Evolutionary conservation across 1,284 basidiomycete genomes (phyloP), one percentile per base, ranked within the genome.

Genomic region (Nidula niveotomentosa): DNA sequence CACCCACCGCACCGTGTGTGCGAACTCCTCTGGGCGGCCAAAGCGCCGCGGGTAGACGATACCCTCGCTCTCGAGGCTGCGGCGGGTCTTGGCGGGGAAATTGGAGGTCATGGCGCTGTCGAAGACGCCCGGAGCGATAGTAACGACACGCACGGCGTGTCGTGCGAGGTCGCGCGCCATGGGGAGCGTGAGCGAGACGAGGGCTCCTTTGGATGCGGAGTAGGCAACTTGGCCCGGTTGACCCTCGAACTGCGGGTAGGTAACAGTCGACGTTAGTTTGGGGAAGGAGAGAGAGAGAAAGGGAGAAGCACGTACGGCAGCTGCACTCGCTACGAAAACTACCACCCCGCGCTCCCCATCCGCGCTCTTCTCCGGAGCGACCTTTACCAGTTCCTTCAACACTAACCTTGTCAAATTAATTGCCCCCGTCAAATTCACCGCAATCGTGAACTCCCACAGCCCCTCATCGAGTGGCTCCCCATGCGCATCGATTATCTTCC

Each of bases 321-420:
- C 80, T 36, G 79, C 74, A 60, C 81, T 83, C 8, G 81, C 71
- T 17, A 83, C 79, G 57, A 84, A 74, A 13, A 84, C 65, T 2
- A 84, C 66, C 8, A 84, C 76, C 4, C 82, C 82, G 30, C 82
- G 68, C 62, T 84, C 82, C 1, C 74, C 79, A 58, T 84, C 82
- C 0, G 58, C 49, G 1, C 74, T 72, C 30, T 72, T 68, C 61
- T 82, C 80, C 2, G 79, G 76, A 1, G 70, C 63, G 37, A 77
- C 76, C 15, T 72, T 68, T 13, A 78, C 68, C 33, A 84, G 69
- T 58, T 83, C 73, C 57, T 78, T 71, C 55, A 81, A 69, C 23
- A 72, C 79, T 17, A 82, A 66, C n/a, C 82, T 70, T 12, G 79
- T 79, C 41, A 84, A 69, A 60, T 84, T 79, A 69, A 84, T 83